Conservation (phyloP, 306 rosid genomes). For the Gleditsia sinensis region DNA sequence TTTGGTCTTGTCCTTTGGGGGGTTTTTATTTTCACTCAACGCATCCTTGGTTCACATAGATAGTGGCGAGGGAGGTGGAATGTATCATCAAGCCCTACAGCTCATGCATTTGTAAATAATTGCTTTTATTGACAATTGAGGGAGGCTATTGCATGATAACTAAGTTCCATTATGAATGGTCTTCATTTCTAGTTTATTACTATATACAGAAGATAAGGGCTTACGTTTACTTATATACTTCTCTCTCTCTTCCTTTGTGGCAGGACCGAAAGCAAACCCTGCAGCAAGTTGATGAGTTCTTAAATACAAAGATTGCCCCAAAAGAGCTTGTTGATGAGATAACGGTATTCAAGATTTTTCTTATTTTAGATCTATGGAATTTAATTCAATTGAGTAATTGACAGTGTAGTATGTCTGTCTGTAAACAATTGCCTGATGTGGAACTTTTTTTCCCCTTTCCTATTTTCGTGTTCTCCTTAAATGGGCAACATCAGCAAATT, state of each 20-base stretch:
- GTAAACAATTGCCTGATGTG: not conserved
- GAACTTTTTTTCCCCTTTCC: not conserved
- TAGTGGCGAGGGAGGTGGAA: not conserved
- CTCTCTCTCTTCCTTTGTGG: not conserved
- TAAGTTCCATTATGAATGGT: slow-evolving; percentile 2
- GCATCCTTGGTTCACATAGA: not conserved
- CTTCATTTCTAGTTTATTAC: slow-evolving; percentile 8
- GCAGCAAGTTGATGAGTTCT: slow-evolving; percentile 71
- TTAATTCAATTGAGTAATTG: not conserved
- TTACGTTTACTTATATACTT: not conserved
- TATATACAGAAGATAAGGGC: not conserved
- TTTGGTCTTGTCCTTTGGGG: not conserved
- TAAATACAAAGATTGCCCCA: slow-evolving; percentile 91
- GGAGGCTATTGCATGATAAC: not conserved
- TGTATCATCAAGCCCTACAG: not conserved
- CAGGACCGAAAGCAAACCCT: slow-evolving; percentile 86
- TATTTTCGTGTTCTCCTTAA: slow-evolving; percentile 24
- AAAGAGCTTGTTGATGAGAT: slow-evolving; percentile 78
- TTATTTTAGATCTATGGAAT: not conserved
- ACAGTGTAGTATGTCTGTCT: not conserved
- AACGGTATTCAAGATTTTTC: slow-evolving; percentile 50
- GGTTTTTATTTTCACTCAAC: not conserved
- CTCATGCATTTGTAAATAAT: slow-evolving; percentile 9
- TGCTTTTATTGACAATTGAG: slow-evolving; percentile 1
- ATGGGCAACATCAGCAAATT: slow-evolving; percentile 62